Conservation (phyloP, 1,284 basidiomycete species). For the Cutaneotrichosporon sp. region DNA sequence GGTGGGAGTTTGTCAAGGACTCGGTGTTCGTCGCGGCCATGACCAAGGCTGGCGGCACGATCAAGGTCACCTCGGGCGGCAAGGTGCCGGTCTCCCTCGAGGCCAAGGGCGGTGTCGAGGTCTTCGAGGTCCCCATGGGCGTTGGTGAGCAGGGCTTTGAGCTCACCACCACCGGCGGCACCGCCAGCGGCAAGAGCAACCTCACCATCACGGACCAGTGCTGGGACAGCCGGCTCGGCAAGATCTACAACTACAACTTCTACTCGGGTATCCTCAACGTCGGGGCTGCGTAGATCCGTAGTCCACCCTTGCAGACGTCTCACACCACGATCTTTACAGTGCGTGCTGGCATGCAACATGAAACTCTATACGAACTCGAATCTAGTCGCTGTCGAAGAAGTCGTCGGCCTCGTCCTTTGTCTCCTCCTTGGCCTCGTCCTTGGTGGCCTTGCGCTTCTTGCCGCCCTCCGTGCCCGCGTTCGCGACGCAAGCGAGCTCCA, state of each 20-base stretch:
- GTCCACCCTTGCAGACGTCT: too few relatives aligned
- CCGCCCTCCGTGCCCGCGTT: background rate
- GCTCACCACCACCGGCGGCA: slow-evolving; percentile 28
- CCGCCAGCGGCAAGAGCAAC: slow-evolving; percentile 11
- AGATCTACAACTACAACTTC: slow-evolving; percentile 52
- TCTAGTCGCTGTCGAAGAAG: slow-evolving; percentile 12
- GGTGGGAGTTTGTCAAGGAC: slow-evolving; percentile 36
- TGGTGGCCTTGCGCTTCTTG: background rate
- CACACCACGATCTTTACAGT: background rate
- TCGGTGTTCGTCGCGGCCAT: slow-evolving; percentile 48
- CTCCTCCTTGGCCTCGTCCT: slow-evolving; percentile 6
- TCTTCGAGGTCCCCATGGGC: slow-evolving; percentile 39
- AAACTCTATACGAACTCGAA: slow-evolving; percentile 1
- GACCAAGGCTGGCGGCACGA: slow-evolving; percentile 40
- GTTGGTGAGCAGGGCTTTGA: slow-evolving; percentile 42
- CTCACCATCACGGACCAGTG: slow-evolving; percentile 27
- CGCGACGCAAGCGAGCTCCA: background rate
- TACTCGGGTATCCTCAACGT: slow-evolving; percentile 30
- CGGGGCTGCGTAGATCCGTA: background rate
- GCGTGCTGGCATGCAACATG: slow-evolving; percentile 10
- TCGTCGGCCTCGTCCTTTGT: slow-evolving; percentile 13
- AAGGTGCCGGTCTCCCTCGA: slow-evolving; percentile 33
- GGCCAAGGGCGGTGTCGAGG: slow-evolving; percentile 39
- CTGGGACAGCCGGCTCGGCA: slow-evolving; percentile 32
- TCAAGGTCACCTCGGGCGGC: slow-evolving; percentile 47